Conservation (phyloP, 2,329 filamentous ascomycete genomes). For the Microsporum canis region DNA sequence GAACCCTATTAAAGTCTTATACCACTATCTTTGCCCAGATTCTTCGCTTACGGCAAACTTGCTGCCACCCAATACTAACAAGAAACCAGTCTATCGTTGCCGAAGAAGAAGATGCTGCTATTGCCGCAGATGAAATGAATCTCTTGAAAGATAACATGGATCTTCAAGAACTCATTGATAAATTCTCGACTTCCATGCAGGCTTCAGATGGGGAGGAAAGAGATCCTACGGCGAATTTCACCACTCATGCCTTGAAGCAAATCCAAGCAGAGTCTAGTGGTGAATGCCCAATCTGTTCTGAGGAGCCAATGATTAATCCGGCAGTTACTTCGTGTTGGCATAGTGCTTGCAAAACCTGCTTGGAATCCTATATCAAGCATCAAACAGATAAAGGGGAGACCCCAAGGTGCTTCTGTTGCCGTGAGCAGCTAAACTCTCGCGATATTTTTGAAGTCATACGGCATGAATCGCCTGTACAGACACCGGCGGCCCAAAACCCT, state of each 20-base stretch:
- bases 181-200: slow-evolving; percentile 62
- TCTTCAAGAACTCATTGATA: slow-evolving; percentile 68
- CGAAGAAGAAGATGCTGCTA: slow-evolving; percentile 74
- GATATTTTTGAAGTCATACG: slow-evolving; percentile 89
- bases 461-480: slow-evolving; percentile 39
- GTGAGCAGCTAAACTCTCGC: slow-evolving; percentile 65
- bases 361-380: slow-evolving; percentile 82
- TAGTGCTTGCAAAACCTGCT: slow-evolving; percentile 84
- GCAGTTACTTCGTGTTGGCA: slow-evolving; percentile 96
- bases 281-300: slow-evolving; percentile 89
- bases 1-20: slow-evolving; percentile 87
- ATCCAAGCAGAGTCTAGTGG: slow-evolving; percentile 80
- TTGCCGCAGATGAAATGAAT: slow-evolving; percentile 64
- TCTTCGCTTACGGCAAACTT: slow-evolving; percentile 79
- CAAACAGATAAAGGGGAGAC: slow-evolving; percentile 64
- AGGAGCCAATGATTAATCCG: slow-evolving; percentile 92
- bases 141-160: slow-evolving; percentile 95
- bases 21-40: slow-evolving; percentile 98
- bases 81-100: slow-evolving; percentile 73
- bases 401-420: slow-evolving; percentile 82
- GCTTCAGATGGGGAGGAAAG: slow-evolving; percentile 41
- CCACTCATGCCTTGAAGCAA: slow-evolving; percentile 75
- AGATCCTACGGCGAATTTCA: slow-evolving; percentile 60
- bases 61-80: slow-evolving; percentile 84
- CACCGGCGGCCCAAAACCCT: slow-evolving; percentile 19